Percentiles rank a stretch among this genome's conserved stretches.
These are phyloP conservation scores for Rhododendron vialii DNA, from an alignment of 148 eudicot species.

Conservation along the genomic window DNA sequence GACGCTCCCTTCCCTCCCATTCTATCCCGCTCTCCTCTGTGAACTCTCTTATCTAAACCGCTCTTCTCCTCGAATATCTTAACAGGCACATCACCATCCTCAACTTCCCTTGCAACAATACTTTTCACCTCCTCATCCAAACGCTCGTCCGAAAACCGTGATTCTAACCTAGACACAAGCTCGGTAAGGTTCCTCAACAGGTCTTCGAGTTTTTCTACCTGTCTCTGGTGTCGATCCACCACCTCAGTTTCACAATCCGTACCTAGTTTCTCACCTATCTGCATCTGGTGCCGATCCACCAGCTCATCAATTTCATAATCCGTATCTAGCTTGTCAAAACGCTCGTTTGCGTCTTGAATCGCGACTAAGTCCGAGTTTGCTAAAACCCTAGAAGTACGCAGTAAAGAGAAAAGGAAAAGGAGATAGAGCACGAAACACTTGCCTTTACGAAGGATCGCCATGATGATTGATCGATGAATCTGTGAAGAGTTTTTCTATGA, in stretches of 20 bases:
- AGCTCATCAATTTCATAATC: constrained; percentile 55
- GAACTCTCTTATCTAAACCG: constrained; percentile 8
- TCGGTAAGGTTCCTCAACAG: constrained; percentile 56
- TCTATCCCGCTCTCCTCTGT: constrained; percentile 13
- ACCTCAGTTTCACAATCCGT: background rate
- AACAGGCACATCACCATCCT: background rate
- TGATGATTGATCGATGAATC: constrained; percentile 15
- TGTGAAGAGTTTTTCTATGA: background rate
- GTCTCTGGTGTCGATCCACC: constrained; percentile 40
- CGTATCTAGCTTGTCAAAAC: background rate
- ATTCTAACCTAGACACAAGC: constrained; percentile 68
- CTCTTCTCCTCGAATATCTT: constrained; percentile 17
- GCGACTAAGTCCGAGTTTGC: constrained; percentile 19
- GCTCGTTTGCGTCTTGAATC: constrained; percentile 11
- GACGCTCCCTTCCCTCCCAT: constrained; percentile 19
- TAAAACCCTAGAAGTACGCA: constrained; percentile 24
- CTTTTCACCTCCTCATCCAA: constrained; percentile 8
- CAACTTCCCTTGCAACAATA: constrained; percentile 2
- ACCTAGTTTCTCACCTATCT: constrained; percentile 60
- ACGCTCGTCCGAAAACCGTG: constrained; percentile 24
- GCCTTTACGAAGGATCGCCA: constrained; percentile 44
- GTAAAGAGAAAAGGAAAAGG: constrained; percentile 15
- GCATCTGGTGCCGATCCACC: constrained; percentile 47
- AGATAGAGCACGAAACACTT: constrained; percentile 35
- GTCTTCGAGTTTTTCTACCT: constrained; percentile 70